Evolutionary conservation across 1,284 basidiomycete species (phyloP).

Genomic region (Rhodofomes roseus): DNA sequence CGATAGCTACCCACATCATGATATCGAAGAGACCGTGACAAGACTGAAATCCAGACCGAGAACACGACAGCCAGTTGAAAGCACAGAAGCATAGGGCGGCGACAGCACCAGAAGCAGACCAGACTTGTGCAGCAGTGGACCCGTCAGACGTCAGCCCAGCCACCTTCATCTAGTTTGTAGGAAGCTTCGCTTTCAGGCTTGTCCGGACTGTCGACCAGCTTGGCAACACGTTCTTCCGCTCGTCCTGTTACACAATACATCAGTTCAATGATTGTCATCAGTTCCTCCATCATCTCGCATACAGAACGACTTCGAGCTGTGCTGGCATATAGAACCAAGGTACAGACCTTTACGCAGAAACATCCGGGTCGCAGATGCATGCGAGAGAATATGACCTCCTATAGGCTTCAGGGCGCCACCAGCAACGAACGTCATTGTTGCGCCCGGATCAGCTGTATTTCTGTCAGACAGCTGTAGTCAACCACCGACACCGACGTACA

Average conservation of each 20-base stretch:
- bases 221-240: constrained; percentile 94
- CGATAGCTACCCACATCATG: too few relatives aligned
- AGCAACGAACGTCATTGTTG: constrained; percentile 91
- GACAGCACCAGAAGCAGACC: neutral
- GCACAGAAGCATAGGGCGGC: neutral
- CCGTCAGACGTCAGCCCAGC: constrained; percentile 69
- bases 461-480: neutral
- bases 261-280: too few relatives aligned
- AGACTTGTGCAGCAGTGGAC: neutral
- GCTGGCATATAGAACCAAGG: neutral
- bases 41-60: neutral
- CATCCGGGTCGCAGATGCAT: constrained; percentile 81
- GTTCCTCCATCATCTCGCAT: neutral
- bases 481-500: constrained; percentile 41
- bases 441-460: constrained; percentile 80
- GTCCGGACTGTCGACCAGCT: constrained; percentile 91
- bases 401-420: constrained; percentile 85
- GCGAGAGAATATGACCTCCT: constrained; percentile 83
- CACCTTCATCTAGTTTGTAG: constrained; percentile 85
- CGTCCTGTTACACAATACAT: constrained; percentile 56
- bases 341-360: constrained; percentile 79
- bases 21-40: too few relatives aligned
- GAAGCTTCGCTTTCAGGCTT: constrained; percentile 90
- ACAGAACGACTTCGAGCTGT: neutral
- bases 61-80: neutral